These are phyloP conservation scores for Citrullus mucosospermus DNA, from an alignment of 306 rosid species.

Conservation along the genomic window DNA sequence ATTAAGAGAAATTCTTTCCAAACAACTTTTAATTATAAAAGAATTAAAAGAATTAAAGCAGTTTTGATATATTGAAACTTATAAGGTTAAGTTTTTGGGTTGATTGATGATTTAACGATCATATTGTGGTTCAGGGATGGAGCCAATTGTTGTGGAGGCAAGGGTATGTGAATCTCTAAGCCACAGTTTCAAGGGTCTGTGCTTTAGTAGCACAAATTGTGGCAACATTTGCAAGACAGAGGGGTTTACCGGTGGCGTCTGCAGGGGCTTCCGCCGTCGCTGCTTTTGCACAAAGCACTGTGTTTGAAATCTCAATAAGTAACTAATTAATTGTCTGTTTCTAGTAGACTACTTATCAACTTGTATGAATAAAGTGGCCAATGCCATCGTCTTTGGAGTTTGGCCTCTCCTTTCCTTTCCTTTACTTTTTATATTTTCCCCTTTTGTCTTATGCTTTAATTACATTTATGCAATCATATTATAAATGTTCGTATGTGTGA, in stretches of 20 bases:
- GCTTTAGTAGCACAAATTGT: background rate
- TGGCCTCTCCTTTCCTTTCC: background rate
- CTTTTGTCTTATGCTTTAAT: background rate
- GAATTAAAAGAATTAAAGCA: no score
- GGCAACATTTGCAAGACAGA: background rate
- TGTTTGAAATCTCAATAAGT: background rate
- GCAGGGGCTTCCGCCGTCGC: background rate
- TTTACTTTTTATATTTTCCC: background rate
- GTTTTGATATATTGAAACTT: no score
- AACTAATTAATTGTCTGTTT: background rate
- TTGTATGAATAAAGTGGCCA: background rate
- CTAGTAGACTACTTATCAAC: background rate
- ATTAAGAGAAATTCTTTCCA: no score
- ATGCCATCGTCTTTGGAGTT: background rate
- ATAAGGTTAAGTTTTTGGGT: no score
- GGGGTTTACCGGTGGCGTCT: background rate
- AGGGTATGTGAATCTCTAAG: background rate
- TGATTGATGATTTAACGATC: no score
- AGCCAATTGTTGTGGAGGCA: background rate
- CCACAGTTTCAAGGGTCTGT: background rate
- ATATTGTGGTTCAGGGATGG: background rate
- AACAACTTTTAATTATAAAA: no score
- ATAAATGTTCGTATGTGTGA: no score
- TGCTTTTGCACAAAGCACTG: constrained; percentile 5
- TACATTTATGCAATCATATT: background rate